These are phyloP conservation scores for Botrytis medusae DNA, from an alignment of 2,329 filamentous ascomycete genomes.

Conservation along the genomic window DNA sequence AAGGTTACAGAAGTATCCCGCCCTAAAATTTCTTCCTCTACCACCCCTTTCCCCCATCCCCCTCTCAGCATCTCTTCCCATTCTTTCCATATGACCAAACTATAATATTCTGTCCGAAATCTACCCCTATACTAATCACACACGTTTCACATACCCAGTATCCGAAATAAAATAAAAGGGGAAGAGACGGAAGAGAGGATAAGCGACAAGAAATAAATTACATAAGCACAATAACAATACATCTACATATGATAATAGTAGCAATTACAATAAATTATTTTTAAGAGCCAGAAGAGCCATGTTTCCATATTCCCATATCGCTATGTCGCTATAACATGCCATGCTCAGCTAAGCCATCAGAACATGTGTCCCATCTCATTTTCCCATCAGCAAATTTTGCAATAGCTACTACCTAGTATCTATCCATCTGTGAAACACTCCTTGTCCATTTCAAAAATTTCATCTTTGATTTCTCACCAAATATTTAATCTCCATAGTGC, in stretches of 20 bases:
- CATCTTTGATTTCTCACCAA: background rate
- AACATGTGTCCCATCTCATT: background rate
- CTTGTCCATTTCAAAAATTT: background rate
- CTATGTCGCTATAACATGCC: background rate
- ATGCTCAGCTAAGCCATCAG: background rate
- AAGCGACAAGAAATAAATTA: background rate
- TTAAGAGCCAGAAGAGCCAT: background rate
- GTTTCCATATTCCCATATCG: background rate
- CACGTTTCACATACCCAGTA: background rate
- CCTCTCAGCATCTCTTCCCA: background rate
- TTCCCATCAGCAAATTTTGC: background rate
- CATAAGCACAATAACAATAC: background rate
- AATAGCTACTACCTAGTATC: background rate
- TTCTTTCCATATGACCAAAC: background rate
- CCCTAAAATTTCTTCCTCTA: no score
- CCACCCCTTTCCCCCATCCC: no score
- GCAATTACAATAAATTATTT: background rate
- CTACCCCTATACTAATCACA: background rate
- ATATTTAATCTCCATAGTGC: background rate
- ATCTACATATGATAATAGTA: background rate
- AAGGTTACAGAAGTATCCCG: no score
- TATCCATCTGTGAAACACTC: background rate
- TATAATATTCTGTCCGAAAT: background rate
- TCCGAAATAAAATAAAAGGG: no score
- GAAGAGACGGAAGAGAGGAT: background rate